Base-by-base conservation (phyloP, 2,329 filamentous ascomycete genomes). In the Fusarium setosum region DNA sequence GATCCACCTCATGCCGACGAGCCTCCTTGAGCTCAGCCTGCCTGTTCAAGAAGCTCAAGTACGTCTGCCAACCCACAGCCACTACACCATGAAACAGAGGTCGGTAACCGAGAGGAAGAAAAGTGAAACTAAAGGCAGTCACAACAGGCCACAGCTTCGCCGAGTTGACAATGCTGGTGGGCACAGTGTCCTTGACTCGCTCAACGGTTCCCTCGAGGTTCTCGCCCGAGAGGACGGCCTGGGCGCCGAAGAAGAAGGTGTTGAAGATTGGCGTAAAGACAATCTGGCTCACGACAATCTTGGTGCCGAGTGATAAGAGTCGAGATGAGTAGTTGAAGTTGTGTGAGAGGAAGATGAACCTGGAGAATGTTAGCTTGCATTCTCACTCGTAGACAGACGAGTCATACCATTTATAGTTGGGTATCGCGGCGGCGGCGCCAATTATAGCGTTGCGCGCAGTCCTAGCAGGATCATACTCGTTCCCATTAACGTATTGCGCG, bases 61-160 rank as follows among this genome's bases (percentile, higher is more conserved):
- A 97, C 1, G 93, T 94, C 84, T 97, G 94, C 94, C 94, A 97
- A 0, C 92, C 92, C 50, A 97, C 90, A 1, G 93, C 92, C 66
- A 97, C 86, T 7, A 91, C 80, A 2, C 92, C 93, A 0, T 91
- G 88, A 69, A 97, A 96, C 15, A 97, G 85, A 70, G 89, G 92
- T 49, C 94, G 84, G 77, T 93, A 95, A 73, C 95, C 89, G 45
- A 93, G 82, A 23, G 90, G 88, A 5, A 97, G 82, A 72, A 93
- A 96, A n/a, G 91, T 88, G 73, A 97, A 96, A 76, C 86, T 94
- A 74, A 97, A 90, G 0, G 93, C 93, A 13, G 91, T 96, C 15
- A 97, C 91, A 1, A 88, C 88, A 0, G 94, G 95, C 94, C 94
- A 97, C 21, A 97, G 78, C 80, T 96, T 97, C 76, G 90, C 89